These are phyloP conservation scores for Helicocarpus griseus DNA, from an alignment of 2,329 filamentous ascomycete species.

Conservation along the genomic window DNA sequence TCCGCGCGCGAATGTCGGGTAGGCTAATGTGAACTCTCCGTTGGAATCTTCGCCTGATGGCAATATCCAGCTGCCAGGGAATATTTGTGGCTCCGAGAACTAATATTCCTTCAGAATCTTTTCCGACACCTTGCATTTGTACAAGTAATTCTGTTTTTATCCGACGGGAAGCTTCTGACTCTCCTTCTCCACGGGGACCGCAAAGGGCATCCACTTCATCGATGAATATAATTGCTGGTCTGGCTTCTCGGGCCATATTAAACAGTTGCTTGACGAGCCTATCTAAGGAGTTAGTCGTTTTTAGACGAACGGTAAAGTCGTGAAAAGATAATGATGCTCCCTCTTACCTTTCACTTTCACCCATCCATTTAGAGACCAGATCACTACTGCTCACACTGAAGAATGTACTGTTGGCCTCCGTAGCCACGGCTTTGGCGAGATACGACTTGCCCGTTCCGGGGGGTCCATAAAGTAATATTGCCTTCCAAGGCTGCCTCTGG, in stretches of 20 bases:
- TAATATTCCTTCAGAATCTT: conserved; percentile 85
- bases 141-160: conserved; percentile 98
- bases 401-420: conserved; percentile 97
- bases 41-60: conserved; percentile 93
- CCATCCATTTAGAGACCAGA: conserved; percentile 99
- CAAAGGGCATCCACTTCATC: conserved; percentile 96
- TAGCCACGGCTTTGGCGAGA: conserved; percentile 92
- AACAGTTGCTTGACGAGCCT: conserved; percentile 95
- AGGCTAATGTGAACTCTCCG: conserved; percentile 90
- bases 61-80: conserved; percentile 94
- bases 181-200: conserved; percentile 84
- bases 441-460: conserved; percentile 98
- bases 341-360: conserved; percentile 82
- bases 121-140: conserved; percentile 98
- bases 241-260: conserved; percentile 96
- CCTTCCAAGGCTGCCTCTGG: conserved; percentile 96
- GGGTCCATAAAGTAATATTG: conserved; percentile 89
- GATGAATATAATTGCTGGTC: conserved; percentile 96
- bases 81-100: conserved; percentile 97
- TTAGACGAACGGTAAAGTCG: too few relatives aligned
- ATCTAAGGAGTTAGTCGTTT: neutral
- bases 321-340: neutral
- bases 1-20: conserved; percentile 75
- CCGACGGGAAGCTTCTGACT: conserved; percentile 90
- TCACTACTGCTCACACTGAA: conserved; percentile 98